Base-by-base conservation (phyloP, 2,329 filamentous ascomycete genomes). In the Fusarium sp. region DNA sequence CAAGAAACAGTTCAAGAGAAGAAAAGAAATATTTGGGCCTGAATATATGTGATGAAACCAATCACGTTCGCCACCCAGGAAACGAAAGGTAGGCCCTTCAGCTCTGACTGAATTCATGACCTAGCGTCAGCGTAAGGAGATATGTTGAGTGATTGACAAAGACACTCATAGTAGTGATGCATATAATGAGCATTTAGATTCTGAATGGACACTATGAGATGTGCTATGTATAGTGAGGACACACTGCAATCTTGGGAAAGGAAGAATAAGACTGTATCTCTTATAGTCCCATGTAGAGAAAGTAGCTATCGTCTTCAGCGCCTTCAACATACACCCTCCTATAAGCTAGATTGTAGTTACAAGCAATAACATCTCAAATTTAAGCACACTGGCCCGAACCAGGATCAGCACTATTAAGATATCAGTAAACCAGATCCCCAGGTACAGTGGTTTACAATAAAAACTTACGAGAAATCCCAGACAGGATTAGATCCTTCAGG, bases 331-430 rank as follows among this genome's bases (percentile, higher is more conserved):
- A 5, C 8, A 4, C 1, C 12, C 18, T 15, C 12, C 44, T 8
- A 7, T 11, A 14, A 45, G 5, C 44, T 18, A 9, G 20, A 14
- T 0, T 10, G 8, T 4, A 6, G 12, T 20, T 14, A 20, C 3
- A 26, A 28, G 13, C 2, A 47, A 47, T 10, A 22, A 7, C 3
- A 47, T 28, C 18, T 22, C 1, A 10, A 28, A 5, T 0, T 22
- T 22, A 47, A 47, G 44, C 44, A 47, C 44, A 47, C 18, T 47
- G 44, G 24, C 44, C 44, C 24, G 44, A 28, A 20, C 44, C 44
- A 1, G 44, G 44, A 47, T 47, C 24, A 20, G 44, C 44, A 14
- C 44, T 47, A 28, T 26, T 7, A 47, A 20, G 12, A 7, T 1
- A 20, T 47, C 10, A 47, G 44, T 4, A 20, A 47, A 26, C 14